Base-by-base conservation (phyloP, 176 grass and related monocot species). In the Lolium perenne region DNA sequence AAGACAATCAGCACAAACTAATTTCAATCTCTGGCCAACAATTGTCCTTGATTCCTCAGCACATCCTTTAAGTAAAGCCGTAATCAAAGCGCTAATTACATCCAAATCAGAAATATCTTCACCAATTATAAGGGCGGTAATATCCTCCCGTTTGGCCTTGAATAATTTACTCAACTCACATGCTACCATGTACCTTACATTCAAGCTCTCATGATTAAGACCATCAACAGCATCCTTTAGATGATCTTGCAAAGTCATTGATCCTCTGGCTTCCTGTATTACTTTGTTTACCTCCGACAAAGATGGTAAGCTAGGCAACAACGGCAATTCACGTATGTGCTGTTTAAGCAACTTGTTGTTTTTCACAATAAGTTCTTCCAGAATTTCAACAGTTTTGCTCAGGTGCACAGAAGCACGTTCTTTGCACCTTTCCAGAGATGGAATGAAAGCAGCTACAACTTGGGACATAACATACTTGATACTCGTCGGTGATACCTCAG, bases 121-220 rank as follows among this genome's bases (percentile, higher is more conserved):
- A 72, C 90, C 96, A 78, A 88, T 86, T 47, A 98, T 92, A 83
- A 98, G 91, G 78, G 93, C 63, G 48, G 93, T 98, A 86, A 98
- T 80, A 77, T 92, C 91, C 82, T 94, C 93, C 86, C 93, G 90
- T 91, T 78, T 94, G 38, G 79, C 49, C 78, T 92, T 92, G 56
- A 98, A 93, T 82, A 98, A 60, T 83, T 98, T 98, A 82, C 90
- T 94, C 79, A 98, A 75, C 84, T 98, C 93, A 79, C 88, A 91
- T 43, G 92, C 96, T 83, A 94, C 92, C 92, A 95, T 95, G 86
- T 98, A 98, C 62, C 93, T 94, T 82, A 95, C 96, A 91, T 98
- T 98, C 89, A 98, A 62, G 87, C 96, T 98, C 76, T 95, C 96
- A 77, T 95, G 96, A 66, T 94, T 95, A 92, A 98, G 93, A 89